phyloP scores from a whole-genome alignment of 495 filamentous ascomycete species.

The Podospora tetraspora region DNA sequence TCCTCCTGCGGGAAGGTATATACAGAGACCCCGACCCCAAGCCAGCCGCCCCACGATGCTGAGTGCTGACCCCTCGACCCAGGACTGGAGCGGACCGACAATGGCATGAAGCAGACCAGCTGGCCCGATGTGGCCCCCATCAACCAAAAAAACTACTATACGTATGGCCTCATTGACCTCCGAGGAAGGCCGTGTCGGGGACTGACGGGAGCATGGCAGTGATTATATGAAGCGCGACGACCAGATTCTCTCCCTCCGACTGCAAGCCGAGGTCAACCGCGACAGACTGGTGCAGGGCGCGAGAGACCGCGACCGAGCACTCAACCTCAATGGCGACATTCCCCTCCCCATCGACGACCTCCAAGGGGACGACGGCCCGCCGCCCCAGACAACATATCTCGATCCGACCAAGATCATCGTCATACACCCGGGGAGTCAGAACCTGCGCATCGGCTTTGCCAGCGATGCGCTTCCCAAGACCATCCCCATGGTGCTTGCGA shows the following conservation, averaged over 20 bases:
- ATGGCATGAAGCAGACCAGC: constrained; percentile 88
- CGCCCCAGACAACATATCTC: constrained; percentile 51
- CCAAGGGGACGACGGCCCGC: constrained; percentile 52
- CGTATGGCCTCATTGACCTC: constrained; percentile 50
- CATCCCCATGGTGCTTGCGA: constrained; percentile 86
- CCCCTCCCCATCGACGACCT: constrained; percentile 52
- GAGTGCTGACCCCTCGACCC: constrained; percentile 11
- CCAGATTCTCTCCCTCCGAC: constrained; percentile 80
- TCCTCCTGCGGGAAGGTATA: constrained; percentile 46
- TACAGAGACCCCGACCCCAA: constrained; percentile 2
- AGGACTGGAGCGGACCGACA: constrained; percentile 95
- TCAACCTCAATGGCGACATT: constrained; percentile 63
- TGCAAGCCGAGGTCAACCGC: constrained; percentile 76
- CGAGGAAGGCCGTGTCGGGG: not conserved
- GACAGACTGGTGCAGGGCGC: constrained; percentile 75
- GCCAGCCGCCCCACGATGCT: not conserved
- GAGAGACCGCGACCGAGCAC: constrained; percentile 78
- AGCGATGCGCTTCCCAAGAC: constrained; percentile 93
- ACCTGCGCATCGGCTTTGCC: constrained; percentile 83
- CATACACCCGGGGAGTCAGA: constrained; percentile 97
- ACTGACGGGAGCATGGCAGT: constrained; percentile 42
- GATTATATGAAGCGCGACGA: constrained; percentile 98
- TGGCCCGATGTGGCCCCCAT: constrained; percentile 91
- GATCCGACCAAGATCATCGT: constrained; percentile 87
- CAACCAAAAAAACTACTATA: constrained; percentile 99